Percentiles rank a stretch among this genome's conserved stretches.
Evolutionary conservation across 768 basidiomycete genomes (phyloP).

Genomic region (Russula virescens): DNA sequence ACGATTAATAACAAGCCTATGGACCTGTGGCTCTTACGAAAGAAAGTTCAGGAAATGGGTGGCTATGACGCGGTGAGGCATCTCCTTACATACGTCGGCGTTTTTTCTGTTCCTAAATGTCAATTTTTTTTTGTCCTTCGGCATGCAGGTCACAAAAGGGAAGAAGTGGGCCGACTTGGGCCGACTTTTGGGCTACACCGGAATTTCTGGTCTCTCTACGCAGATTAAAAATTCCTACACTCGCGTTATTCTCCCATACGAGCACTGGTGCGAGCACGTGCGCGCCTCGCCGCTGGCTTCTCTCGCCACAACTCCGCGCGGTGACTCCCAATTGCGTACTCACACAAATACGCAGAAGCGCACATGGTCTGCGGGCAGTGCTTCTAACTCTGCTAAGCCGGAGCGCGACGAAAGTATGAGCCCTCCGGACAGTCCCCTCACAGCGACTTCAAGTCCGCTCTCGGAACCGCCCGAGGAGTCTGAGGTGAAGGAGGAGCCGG

Average conservation of each 20-base stretch:
- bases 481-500: conserved; percentile 52
- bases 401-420: conserved; percentile 32
- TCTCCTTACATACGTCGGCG: neutral
- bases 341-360: conserved; percentile 49
- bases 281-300: conserved; percentile 53
- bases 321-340: conserved; percentile 39
- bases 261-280: conserved; percentile 77
- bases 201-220: conserved; percentile 74
- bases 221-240: conserved; percentile 88
- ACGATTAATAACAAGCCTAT: conserved; percentile 89
- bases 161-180: conserved; percentile 90
- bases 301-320: conserved; percentile 24
- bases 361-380: conserved; percentile 33
- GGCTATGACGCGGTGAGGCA: conserved; percentile 76
- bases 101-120: neutral
- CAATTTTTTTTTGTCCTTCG: neutral
- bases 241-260: conserved; percentile 93
- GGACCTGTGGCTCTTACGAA: conserved; percentile 89
- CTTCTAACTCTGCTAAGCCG: conserved; percentile 29
- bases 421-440: conserved; percentile 68
- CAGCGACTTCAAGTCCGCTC: conserved; percentile 69
- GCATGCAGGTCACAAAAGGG: conserved; percentile 66
- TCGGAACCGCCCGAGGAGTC: conserved; percentile 78
- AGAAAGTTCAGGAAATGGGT: conserved; percentile 84
- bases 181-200: conserved; percentile 73